Conservation (phyloP, 139 green algal species). For the Medakamo hakoo region DNA sequence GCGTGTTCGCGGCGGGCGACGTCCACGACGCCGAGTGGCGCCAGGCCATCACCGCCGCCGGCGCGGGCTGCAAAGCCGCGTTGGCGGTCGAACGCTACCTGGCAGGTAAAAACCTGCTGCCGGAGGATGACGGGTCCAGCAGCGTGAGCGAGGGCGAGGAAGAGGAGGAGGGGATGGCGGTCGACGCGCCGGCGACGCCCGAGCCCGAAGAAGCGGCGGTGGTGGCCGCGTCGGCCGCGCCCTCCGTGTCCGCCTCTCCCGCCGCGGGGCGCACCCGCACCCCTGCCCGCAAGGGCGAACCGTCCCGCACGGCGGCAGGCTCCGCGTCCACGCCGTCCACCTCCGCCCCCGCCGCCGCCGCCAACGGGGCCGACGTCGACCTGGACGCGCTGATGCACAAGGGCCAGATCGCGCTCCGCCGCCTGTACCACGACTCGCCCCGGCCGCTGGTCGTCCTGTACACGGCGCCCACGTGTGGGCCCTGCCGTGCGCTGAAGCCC, state of each 20-base stretch:
- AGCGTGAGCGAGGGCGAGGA: background rate
- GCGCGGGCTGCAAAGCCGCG: slow-evolving; percentile 79
- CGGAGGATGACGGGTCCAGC: slow-evolving; percentile 8
- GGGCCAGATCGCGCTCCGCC: slow-evolving; percentile 85
- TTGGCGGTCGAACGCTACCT: slow-evolving; percentile 82
- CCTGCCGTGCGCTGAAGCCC: slow-evolving; percentile 82
- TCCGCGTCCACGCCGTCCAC: background rate
- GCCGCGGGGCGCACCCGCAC: no score
- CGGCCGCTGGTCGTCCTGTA: slow-evolving; percentile 81
- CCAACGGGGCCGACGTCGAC: slow-evolving; percentile 35
- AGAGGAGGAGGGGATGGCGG: background rate
- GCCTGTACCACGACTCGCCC: slow-evolving; percentile 91
- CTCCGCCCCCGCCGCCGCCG: background rate
- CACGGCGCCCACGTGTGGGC: slow-evolving; percentile 60
- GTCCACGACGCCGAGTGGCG: slow-evolving; percentile 76
- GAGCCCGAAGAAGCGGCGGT: background rate
- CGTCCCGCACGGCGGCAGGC: background rate
- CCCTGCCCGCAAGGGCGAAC: no score
- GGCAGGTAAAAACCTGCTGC: slow-evolving; percentile 7
- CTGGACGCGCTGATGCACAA: slow-evolving; percentile 43
- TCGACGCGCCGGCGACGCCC: background rate
- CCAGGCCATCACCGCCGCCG: slow-evolving; percentile 86
- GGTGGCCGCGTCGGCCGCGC: background rate
- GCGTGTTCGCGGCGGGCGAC: slow-evolving; percentile 84
- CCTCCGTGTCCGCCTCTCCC: background rate